Conservation (phyloP, 208 protist species). For the Trypanosoma theileri region DNA sequence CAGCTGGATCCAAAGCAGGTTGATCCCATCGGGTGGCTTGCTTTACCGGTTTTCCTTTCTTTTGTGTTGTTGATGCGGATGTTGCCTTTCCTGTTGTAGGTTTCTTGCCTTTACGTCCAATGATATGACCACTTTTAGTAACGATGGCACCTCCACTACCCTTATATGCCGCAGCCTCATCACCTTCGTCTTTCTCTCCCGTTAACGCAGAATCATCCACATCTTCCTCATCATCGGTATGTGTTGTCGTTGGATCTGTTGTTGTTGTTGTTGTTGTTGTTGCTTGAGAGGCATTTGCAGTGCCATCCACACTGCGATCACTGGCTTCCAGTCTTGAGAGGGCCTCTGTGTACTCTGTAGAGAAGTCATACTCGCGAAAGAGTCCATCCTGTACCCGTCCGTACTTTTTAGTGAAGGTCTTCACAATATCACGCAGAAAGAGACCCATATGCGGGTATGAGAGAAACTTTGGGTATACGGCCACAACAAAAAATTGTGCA, state of each 20-base stretch:
- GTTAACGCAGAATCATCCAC: conserved; percentile 23
- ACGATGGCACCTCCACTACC: conserved; percentile 41
- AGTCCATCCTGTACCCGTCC: conserved; percentile 17
- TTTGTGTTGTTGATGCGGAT: conserved; percentile 17
- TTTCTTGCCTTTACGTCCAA: conserved; percentile 44
- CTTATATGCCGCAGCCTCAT: conserved; percentile 5
- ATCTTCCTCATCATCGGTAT: conserved; percentile 3
- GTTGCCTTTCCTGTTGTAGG: conserved; percentile 2
- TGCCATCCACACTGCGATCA: conserved; percentile 39
- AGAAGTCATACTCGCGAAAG: conserved; percentile 54
- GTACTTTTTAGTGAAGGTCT: conserved; percentile 71
- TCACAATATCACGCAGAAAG: conserved; percentile 81
- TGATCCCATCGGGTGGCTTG: conserved; percentile 68
- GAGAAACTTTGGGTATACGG: conserved; percentile 91
- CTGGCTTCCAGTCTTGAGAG: conserved; percentile 51
- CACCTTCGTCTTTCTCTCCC: neutral
- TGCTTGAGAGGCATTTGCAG: conserved; percentile 4
- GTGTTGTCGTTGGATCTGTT: conserved; percentile 23
- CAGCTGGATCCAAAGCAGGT: conserved; percentile 35
- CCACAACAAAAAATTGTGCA: conserved; percentile 92
- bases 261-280: conserved; percentile 24
- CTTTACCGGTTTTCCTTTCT: conserved; percentile 54
- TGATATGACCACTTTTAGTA: conserved; percentile 59
- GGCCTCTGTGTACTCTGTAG: conserved; percentile 42
- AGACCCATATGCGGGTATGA: conserved; percentile 82